Evolutionary conservation across 257 asterid genomes (phyloP).

Genomic region (Misopates orontium): DNA sequence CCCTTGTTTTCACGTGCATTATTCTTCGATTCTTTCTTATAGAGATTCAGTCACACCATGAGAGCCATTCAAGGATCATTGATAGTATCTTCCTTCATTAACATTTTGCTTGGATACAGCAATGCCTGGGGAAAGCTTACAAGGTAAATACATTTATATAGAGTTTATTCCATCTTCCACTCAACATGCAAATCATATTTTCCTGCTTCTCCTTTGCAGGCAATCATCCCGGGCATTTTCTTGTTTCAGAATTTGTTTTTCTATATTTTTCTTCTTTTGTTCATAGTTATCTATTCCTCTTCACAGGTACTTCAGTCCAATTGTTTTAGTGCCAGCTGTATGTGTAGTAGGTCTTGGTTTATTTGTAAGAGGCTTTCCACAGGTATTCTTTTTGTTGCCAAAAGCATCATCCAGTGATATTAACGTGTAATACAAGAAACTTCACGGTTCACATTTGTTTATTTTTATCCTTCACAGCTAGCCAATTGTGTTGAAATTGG

Average conservation of each 20-base stretch:
- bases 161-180: not conserved
- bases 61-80: slow-evolving; percentile 94
- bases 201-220: not conserved
- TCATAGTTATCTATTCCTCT: slow-evolving; percentile 9
- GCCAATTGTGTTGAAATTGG: slow-evolving; percentile 85
- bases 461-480: slow-evolving; percentile 51
- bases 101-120: slow-evolving; percentile 81
- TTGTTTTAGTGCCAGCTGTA: slow-evolving; percentile 79
- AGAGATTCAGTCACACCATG: slow-evolving; percentile 88
- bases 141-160: slow-evolving; percentile 46
- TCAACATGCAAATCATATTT: slow-evolving; percentile 8
- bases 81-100: slow-evolving; percentile 82
- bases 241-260: no score
- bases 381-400: slow-evolving; percentile 43
- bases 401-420: slow-evolving; percentile 8
- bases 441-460: slow-evolving; percentile 21
- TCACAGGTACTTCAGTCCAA: slow-evolving; percentile 72
- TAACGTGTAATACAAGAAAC: slow-evolving; percentile 8
- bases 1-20: slow-evolving; percentile 13
- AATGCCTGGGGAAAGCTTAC: slow-evolving; percentile 79
- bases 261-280: no score
- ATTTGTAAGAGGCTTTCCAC: slow-evolving; percentile 81
- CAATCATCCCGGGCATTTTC: no score
- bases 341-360: slow-evolving; percentile 89
- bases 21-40: slow-evolving; percentile 36